A percentile compares a stretch with the other conserved stretches of the same genome.
Evolutionary conservation across 345 rosid species (phyloP).

Genomic region (Brassica carinata): DNA sequence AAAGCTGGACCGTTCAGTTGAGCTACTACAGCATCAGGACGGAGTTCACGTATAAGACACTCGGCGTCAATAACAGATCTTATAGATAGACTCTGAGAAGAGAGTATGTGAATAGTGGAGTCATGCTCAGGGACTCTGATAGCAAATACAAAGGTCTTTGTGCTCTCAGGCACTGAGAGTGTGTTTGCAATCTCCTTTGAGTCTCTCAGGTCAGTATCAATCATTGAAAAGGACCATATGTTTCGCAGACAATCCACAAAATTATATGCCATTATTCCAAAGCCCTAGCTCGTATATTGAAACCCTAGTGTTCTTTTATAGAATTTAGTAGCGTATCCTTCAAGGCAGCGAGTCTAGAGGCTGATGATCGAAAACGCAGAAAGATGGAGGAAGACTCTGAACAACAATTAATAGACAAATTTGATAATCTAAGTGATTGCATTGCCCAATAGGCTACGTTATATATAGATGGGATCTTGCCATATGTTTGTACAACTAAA

Average conservation of each 20-base stretch:
- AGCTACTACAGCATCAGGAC: no score
- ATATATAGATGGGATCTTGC: no score
- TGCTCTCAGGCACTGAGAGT: neutral
- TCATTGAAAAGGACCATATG: neutral
- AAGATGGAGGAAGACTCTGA: neutral
- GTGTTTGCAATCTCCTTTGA: neutral
- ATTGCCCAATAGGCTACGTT: neutral
- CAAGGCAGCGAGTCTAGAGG: neutral
- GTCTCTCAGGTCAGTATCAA: neutral
- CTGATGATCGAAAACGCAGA: no score
- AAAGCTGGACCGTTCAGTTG: neutral
- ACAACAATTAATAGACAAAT: neutral
- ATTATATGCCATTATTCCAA: neutral
- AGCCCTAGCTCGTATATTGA: neutral
- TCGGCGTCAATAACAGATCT: no score
- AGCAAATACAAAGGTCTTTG: no score
- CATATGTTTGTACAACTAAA: no score
- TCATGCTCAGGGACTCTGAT: no score
- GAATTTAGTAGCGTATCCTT: neutral
- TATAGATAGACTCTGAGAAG: no score
- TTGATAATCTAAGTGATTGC: neutral
- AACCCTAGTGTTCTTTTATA: neutral
- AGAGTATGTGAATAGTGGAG: no score
- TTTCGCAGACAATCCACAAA: neutral
- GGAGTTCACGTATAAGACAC: no score